Evolutionary conservation across 2,329 filamentous ascomycete species (phyloP).

Genomic region (Cercospora zeina): DNA sequence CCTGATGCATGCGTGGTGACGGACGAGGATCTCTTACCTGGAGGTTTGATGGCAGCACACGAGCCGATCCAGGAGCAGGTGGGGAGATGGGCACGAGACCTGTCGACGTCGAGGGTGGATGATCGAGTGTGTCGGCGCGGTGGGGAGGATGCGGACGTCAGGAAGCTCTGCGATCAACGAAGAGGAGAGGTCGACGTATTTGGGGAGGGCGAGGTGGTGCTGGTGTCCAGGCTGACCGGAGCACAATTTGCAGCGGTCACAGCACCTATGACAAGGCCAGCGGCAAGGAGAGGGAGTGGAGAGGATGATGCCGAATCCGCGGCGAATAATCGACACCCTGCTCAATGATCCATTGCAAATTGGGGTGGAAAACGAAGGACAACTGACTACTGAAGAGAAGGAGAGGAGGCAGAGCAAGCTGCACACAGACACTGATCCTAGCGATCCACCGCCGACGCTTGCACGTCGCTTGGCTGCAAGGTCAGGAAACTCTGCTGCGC

Average conservation of each 20-base stretch:
- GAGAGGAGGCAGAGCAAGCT: constrained; percentile 6
- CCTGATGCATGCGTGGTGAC: not conserved
- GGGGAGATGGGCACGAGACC: constrained; percentile 25
- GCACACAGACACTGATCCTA: constrained; percentile 14
- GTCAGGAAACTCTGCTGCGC: constrained; percentile 15
- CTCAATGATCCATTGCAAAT: constrained; percentile 30
- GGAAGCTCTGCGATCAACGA: constrained; percentile 46
- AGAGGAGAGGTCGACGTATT: constrained; percentile 43
- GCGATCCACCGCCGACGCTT: constrained; percentile 13
- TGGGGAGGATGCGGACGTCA: constrained; percentile 31
- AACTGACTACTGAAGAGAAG: constrained; percentile 10
- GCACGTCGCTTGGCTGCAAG: constrained; percentile 16
- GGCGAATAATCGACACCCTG: constrained; percentile 28
- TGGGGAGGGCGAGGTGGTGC: constrained; percentile 13
- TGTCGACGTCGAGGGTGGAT: constrained; percentile 16
- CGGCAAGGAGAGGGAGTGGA: constrained; percentile 27
- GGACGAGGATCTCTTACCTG: constrained; percentile 14
- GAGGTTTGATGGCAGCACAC: constrained; percentile 11
- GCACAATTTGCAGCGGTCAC: constrained; percentile 32
- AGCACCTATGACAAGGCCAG: constrained; percentile 21
- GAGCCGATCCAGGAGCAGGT: constrained; percentile 12
- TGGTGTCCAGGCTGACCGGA: constrained; percentile 29
- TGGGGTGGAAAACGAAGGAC: constrained; percentile 16
- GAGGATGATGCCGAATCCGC: constrained; percentile 28
- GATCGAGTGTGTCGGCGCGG: constrained; percentile 18